phyloP scores from a whole-genome alignment of 139 green algal species.

The Tetraselmis chui region DNA sequence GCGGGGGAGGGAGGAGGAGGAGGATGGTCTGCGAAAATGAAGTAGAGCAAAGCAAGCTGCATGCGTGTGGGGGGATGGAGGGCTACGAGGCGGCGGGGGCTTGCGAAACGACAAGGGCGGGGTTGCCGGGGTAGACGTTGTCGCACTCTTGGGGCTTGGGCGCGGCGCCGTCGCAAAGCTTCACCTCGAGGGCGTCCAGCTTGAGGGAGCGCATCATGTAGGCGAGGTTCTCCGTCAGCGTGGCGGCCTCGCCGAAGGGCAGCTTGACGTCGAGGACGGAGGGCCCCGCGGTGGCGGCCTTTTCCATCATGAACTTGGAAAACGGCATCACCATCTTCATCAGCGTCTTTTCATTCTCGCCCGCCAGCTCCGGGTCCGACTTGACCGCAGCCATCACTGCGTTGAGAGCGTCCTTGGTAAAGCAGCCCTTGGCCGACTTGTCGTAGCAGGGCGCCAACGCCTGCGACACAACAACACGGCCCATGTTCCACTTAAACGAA shows the following conservation, averaged over 20 bases:
- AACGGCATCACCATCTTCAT: conserved; percentile 84
- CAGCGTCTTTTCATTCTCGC: conserved; percentile 62
- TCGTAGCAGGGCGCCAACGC: not conserved
- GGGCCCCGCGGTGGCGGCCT: conserved; percentile 55
- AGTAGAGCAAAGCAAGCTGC: too few relatives aligned
- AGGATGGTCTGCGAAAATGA: too few relatives aligned
- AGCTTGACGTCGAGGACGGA: conserved; percentile 40
- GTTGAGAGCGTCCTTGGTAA: conserved; percentile 1
- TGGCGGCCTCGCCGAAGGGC: conserved; percentile 67
- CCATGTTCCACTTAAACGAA: conserved; percentile 10
- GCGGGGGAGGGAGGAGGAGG: too few relatives aligned
- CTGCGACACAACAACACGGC: not conserved
- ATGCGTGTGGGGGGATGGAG: too few relatives aligned
- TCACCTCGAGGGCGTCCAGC: conserved; percentile 33
- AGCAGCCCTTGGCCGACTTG: not conserved
- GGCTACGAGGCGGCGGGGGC: too few relatives aligned
- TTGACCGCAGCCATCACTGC: conserved; percentile 12
- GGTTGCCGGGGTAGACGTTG: not conserved
- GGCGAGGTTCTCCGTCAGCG: conserved; percentile 62
- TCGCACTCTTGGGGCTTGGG: not conserved
- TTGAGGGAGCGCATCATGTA: conserved; percentile 60
- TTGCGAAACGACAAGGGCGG: not conserved
- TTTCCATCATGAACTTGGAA: conserved; percentile 81
- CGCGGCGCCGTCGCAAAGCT: not conserved
- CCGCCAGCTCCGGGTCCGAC: conserved; percentile 12